Evolutionary conservation across 805 yeast species (phyloP), one percentile per base, ranked within the genome.

Genomic region (Myxozyma melibiosi): DNA sequence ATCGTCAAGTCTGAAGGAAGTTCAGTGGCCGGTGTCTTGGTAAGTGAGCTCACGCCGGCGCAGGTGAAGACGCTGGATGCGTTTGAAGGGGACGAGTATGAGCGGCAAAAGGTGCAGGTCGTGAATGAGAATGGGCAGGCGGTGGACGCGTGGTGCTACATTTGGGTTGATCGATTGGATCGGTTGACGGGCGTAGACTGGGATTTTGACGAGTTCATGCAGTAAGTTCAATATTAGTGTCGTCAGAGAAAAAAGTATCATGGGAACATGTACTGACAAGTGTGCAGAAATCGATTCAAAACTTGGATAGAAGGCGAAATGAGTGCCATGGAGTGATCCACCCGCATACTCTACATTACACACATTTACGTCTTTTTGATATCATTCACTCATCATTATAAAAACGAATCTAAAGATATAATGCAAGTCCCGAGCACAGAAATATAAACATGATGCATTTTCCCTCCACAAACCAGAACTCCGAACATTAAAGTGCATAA

Each of bases 51-150:
- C 3, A 42, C 60, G 4, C 37, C 30, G 3, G 43, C 11, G 7
- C 61, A 58, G 31, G 9, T 67, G 2, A n/a, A 7, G 4, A 50
- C 37, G 13, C 60, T 66, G 2, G 69, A 67, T 41, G 41, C 42
- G 9, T 67, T 62, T 38, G 69, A 67, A 44, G 68, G 66, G 2
- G 61, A 52, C 37, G 69, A 67, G 42, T 67, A 67, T 43, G 45
- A 45, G 22, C 53, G 68, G 14, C 39, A 33, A 30, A 4, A 27
- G 24, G 61, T 65, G 2, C 11, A 25, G 1, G 64, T 62, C 2
- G 44, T 33, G 14, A n/a, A 18, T 11, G 42, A 33, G 4, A 51
- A 50, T 1, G 53, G 31, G 3, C 25, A 34, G 18, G 13, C 20
- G 11, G n/a, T 34, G n/a, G 49, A 53, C 22, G 65, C 62, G 14